Evolutionary conservation across 371 early-diverging fungal genomes (phyloP).

Genomic region (Umbelopsis sp.): DNA sequence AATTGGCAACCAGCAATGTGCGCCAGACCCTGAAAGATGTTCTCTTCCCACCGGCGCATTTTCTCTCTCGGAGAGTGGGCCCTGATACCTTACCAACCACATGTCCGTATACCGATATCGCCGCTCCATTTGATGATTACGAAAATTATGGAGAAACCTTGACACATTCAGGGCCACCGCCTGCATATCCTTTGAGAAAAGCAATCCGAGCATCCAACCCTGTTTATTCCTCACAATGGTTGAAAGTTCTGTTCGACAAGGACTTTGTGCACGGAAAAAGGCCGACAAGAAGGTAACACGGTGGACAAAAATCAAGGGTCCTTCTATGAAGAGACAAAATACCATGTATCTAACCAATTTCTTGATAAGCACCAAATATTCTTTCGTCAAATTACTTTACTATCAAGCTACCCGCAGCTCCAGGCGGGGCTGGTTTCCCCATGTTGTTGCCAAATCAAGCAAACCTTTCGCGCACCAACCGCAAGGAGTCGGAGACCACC

Average conservation of each 20-base stretch:
- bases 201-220: too few species aligned
- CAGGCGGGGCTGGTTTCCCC: background rate
- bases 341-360: background rate
- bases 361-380: background rate
- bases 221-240: too few species aligned
- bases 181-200: too few species aligned
- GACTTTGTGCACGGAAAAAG: too few species aligned
- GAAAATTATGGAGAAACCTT: too few species aligned
- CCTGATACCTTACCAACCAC: conserved; percentile 17
- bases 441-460: conserved; percentile 1
- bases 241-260: background rate
- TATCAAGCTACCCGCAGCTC: background rate
- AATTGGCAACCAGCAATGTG: conserved; percentile 7
- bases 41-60: conserved; percentile 15
- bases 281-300: background rate
- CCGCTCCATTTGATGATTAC: too few species aligned
- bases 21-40: conserved; percentile 14
- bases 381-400: background rate
- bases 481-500: conserved; percentile 7
- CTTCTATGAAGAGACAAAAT: conserved; percentile 7
- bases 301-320: background rate
- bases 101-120: too few species aligned
- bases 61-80: background rate
- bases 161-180: too few species aligned
- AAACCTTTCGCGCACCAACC: background rate